Base-by-base conservation (phyloP, 495 filamentous ascomycete genomes). In the Haplographium delicatum region DNA sequence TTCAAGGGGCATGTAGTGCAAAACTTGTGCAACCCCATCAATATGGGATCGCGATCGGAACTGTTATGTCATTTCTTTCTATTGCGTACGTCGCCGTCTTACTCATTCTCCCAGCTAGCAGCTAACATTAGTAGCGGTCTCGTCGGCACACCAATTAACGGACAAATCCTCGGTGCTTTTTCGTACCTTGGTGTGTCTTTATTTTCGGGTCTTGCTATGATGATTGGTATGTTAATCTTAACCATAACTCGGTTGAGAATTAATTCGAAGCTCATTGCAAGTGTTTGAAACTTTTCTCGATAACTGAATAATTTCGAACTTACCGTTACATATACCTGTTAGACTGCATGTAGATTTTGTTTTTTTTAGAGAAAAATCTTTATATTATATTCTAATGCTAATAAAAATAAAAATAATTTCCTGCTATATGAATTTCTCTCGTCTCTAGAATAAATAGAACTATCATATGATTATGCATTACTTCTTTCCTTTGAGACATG, bases 121-220 rank as follows among this genome's bases (percentile, higher is more conserved):
- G 15, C 45, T 48, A 23, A 48, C 28, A 37, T 10, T 23, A 7
- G 15, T 16, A 48, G 45, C 25, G 44, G 44, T 33, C 44, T 54
- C 9, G 43, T 54, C 26, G 51, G 51, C 13, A 24, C 51, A 3
- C 51, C 51, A 2, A 54, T 54, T 25, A 54, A 54, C 24, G 51
- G 51, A 5, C 34, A 40, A 33, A 33, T 54, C 3, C 35, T 54
- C 4, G 28, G 23, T 27, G n/a, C 15, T 2, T 54, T 30, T 15
- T 20, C 19, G n/a, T 54, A 34, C 34, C n/a, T 42, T 4, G 51
- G 51, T 11, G 6, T 48, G 1, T 48, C 44, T 0, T 38, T 54
- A 2, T 54, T 54, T 37, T 54, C 51, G 4, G 51, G 51, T 4
- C 26, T 54, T 25, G 35, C 51, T 4, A 54, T 54, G 51, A 19